Evolutionary conservation across 768 basidiomycete genomes (phyloP), one percentile per base, ranked within the genome.

Genomic region (Xerocomellus chrysenteron): DNA sequence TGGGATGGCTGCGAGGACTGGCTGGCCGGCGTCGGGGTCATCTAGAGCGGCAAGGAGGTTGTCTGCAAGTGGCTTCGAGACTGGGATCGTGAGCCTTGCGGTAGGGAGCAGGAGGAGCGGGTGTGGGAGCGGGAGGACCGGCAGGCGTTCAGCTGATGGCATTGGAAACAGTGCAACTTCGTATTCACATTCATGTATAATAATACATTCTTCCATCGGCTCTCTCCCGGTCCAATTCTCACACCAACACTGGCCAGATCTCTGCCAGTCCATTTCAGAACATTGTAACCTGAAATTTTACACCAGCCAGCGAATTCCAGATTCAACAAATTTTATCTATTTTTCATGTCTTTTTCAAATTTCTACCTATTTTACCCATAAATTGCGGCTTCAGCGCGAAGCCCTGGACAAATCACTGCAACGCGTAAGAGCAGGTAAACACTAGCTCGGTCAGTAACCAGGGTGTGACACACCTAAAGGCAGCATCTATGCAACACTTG

Each of bases 401-500:
- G 58, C 56, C 40, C 56, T 61, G 19, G 71, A 70, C 16, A 87
- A 71, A 55, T 86, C 85, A 55, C 84, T 86, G 61, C 21, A 45
- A 50, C 36, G 10, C 24, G 28, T 0, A 24, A 21, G 52, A 48
- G 21, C 8, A 19, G 4, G 36, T 57, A 21, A 52, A 42, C 14
- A 47, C 40, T 39, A 60, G 49, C 16, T 26, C 28, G 42, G 5
- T 44, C 40, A 44, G 43, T 33, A 24, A 8, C 12, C 33, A n/a
- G 5, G 0, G 9, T 5, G 14, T 17, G 28, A 58, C 88, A 49
- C 58, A 94, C 94, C 78, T 79, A 69, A 94, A 96, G 10, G 94
- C 89, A 4, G 84, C 80, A 49, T 94, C 87, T 39, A 96, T 80
- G 68, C 91, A 95, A 3, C 81, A 69, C 74, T 91, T 95, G 75